Base-by-base conservation (phyloP, 2,329 filamentous ascomycete species). In the Cladophialophora carrionii region DNA sequence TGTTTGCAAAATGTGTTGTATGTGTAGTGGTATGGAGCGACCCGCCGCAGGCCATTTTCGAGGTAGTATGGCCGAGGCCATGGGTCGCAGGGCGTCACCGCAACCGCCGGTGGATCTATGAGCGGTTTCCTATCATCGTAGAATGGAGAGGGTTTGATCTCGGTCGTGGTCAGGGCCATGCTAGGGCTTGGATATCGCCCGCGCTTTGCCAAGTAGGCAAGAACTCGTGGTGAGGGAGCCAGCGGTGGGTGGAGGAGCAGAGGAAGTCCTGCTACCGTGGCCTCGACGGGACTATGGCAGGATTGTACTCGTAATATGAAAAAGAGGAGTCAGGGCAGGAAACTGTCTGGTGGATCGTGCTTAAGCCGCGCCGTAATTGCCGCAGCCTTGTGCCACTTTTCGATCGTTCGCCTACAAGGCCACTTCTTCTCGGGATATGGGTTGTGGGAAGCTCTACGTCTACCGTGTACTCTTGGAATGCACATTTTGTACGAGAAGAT, bases 1-100 rank as follows among this genome's bases (percentile, higher is more conserved):
- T 96, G 85, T 79, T 98, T 99, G 82, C 91, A 95, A 79, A 87
- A 92, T 0, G 94, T 97, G 75, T 96, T 96, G 82, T 97, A 97
- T 2, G 93, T 97, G 77, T 85, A 97, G 76, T 95, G 87, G 75
- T 99, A 98, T 3, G 94, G 94, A 51, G 84, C 84, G 34, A 97
- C 89, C 69, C 92, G 88, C 57, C 93, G 88, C 67, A 99, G 80
- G 8, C 91, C 92, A 71, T 89, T 88, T 72, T 96, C 89, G 68
- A 96, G 82, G 72, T 89, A 90, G 78, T 97, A 98, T 0, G 92
- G 92, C 63, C 81, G 80, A 54, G 85, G 85, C 83, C 84, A 87
- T 1, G 85, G 85, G 74, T 71, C 71, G 29, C 68, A 63, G n/a
- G 66, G 68, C 48, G 67, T 72, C 48, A 69, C 71, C 55, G 69